Conservation (phyloP, 2,329 filamentous ascomycete genomes). For the Botrytis galanthina region DNA sequence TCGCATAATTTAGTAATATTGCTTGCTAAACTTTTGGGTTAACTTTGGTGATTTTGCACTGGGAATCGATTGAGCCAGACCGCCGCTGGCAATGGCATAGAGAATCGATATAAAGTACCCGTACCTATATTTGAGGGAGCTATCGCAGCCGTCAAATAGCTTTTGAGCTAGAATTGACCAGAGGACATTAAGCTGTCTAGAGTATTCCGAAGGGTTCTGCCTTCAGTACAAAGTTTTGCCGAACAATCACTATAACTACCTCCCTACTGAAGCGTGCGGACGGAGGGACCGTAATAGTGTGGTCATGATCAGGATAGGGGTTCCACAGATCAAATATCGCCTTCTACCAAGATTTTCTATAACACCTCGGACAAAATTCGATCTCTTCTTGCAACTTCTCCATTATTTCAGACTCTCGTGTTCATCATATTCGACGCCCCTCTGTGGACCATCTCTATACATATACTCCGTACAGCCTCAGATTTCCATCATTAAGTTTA, state of each 20-base stretch:
- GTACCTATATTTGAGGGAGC: background rate
- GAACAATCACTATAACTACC: background rate
- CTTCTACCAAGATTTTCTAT: slow-evolving; percentile 6
- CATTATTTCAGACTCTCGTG: slow-evolving; percentile 12
- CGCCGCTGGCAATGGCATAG: background rate
- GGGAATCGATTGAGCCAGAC: background rate
- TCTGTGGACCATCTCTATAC: slow-evolving; percentile 3
- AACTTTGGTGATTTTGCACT: background rate
- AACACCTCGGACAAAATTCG: background rate
- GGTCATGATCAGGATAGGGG: background rate
- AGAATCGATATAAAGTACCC: background rate
- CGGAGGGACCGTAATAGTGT: background rate
- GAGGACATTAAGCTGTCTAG: background rate
- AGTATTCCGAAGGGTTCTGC: background rate
- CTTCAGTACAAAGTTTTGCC: background rate
- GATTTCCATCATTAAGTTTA: background rate
- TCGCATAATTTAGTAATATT: background rate
- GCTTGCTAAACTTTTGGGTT: background rate
- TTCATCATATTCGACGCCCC: slow-evolving; percentile 4
- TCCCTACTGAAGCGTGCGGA: background rate
- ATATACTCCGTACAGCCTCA: slow-evolving; percentile 1
- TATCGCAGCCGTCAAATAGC: background rate
- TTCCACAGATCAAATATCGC: slow-evolving; percentile 4
- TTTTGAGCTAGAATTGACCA: background rate
- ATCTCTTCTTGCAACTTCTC: slow-evolving; percentile 3